phyloP scores from a whole-genome alignment of 305 asterid species.

The Solanum hybrid region DNA sequence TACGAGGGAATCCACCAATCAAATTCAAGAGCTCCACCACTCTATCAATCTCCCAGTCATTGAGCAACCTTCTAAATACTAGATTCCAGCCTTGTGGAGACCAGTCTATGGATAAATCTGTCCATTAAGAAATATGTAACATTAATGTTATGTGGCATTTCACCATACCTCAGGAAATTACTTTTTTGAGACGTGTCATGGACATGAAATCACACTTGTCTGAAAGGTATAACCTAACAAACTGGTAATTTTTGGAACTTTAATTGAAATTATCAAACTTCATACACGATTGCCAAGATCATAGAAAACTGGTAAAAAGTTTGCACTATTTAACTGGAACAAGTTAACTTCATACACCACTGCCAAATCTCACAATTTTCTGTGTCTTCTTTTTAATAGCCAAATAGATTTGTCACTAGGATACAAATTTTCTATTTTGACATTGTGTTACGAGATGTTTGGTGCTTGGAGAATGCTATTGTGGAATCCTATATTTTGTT shows the following conservation, averaged over 20 bases:
- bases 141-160: conserved; percentile 5
- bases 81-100: not conserved
- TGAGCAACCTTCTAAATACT: not conserved
- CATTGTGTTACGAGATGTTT: not conserved
- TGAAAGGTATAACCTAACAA: not conserved
- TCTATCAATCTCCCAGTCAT: not conserved
- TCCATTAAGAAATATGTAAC: not conserved
- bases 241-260: not conserved
- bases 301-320: not conserved
- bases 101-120: not conserved
- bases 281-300: not conserved
- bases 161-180: not conserved
- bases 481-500: not conserved
- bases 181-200: not conserved
- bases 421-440: not conserved
- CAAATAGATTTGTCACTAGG: not conserved
- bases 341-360: not conserved
- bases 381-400: not conserved
- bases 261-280: not conserved
- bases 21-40: not conserved
- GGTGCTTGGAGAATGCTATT: not conserved
- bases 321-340: not conserved
- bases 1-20: not conserved
- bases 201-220: not conserved
- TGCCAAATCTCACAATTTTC: not conserved